Percentiles rank a stretch among this genome's conserved stretches.
Evolutionary conservation across 352 stramenopile species (phyloP).

Genomic region (Globisporangium alternatum): DNA sequence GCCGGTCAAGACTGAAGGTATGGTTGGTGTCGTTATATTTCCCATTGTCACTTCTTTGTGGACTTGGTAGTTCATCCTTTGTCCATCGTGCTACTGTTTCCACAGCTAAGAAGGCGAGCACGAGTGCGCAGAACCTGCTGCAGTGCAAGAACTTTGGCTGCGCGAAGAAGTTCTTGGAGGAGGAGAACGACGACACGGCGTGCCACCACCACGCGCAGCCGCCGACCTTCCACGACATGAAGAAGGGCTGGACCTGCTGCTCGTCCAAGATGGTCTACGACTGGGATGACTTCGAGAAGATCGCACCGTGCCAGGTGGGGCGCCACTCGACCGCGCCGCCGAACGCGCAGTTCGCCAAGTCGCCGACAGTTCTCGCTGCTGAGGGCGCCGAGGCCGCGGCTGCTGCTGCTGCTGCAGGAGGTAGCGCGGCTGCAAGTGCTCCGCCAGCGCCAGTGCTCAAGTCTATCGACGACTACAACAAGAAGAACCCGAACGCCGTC

Average conservation of each 20-base stretch:
- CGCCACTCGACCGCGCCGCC: conserved; percentile 71
- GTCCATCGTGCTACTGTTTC: background rate
- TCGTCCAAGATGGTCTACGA: conserved; percentile 92
- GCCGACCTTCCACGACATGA: conserved; percentile 88
- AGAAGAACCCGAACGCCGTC: conserved; percentile 86
- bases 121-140: conserved; percentile 36
- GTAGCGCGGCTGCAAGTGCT: conserved; percentile 12
- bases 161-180: conserved; percentile 74
- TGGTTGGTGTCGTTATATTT: conserved; percentile 15
- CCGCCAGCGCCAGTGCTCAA: conserved; percentile 60
- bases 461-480: conserved; percentile 93
- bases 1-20: conserved; percentile 38
- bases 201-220: conserved; percentile 79
- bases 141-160: conserved; percentile 89
- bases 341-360: conserved; percentile 72
- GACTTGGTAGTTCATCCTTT: background rate
- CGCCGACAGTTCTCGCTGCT: conserved; percentile 72
- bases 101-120: conserved; percentile 1
- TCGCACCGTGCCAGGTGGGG: conserved; percentile 64
- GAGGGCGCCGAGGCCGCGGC: conserved; percentile 34
- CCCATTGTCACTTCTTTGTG: conserved; percentile 1
- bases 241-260: conserved; percentile 91
- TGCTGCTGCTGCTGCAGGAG: conserved; percentile 12
- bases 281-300: conserved; percentile 94
- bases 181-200: conserved; percentile 70